Percentiles rank a stretch among this genome's conserved stretches.
Conservation (phyloP, 78 protist species). For the Thecamonas trahens region DNA sequence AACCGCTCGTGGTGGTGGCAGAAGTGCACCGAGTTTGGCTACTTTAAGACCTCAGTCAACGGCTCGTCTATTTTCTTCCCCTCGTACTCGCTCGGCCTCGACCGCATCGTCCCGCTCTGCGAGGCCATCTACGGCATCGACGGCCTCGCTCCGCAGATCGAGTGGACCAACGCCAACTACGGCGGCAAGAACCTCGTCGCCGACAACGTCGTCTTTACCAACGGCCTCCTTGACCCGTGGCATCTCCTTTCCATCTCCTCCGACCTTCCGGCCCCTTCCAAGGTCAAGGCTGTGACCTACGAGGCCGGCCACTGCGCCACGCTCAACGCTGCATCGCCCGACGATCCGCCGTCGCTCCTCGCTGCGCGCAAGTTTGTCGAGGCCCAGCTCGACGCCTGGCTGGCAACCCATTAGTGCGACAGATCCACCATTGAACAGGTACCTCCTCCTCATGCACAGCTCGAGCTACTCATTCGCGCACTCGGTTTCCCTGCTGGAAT, state of each 20-base stretch:
- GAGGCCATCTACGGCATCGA: conserved; percentile 18
- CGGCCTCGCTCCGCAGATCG: conserved; percentile 31
- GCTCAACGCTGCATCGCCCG: conserved; percentile 8
- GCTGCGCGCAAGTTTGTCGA: too few species aligned
- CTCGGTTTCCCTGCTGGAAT: too few species aligned
- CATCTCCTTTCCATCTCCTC: conserved; percentile 16
- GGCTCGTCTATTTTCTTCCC: conserved; percentile 34
- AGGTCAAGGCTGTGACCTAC: conserved; percentile 19
- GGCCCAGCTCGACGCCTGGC: too few species aligned
- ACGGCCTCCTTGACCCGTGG: conserved; percentile 42
- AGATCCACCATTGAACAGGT: too few species aligned
- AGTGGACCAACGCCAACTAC: conserved; percentile 18
- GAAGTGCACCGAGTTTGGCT: conserved; percentile 44
- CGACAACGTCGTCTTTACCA: conserved; percentile 32
- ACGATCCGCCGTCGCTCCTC: conserved; percentile 29
- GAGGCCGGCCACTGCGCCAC: conserved; percentile 44
- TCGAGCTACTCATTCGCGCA: too few species aligned
- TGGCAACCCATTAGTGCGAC: too few species aligned
- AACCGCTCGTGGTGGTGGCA: conserved; percentile 40
- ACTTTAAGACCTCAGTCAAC: conserved; percentile 24
- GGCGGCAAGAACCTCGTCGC: conserved; percentile 23
- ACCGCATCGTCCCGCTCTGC: conserved; percentile 26
- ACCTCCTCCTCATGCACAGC: too few species aligned
- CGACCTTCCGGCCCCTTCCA: conserved; percentile 5
- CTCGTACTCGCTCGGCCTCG: conserved; percentile 14